Evolutionary conservation across 2,329 filamentous ascomycete species (phyloP).

Genomic region (Coleophoma cylindrospora): DNA sequence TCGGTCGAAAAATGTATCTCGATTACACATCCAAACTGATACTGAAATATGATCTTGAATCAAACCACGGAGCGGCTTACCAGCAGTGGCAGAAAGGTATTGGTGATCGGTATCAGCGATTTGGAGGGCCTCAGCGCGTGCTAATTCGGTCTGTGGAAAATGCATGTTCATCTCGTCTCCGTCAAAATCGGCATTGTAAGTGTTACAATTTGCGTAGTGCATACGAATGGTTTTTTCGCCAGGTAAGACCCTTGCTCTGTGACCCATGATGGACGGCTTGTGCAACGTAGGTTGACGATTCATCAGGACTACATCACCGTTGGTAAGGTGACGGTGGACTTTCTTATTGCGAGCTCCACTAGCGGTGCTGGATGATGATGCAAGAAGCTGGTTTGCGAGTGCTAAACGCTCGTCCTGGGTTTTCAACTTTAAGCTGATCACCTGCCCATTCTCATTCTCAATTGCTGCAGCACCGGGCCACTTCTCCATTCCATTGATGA

Average conservation of each 20-base stretch:
- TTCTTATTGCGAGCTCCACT: slow-evolving; percentile 87
- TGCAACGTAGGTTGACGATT: slow-evolving; percentile 97
- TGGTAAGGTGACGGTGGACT: slow-evolving; percentile 91
- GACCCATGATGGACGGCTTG: slow-evolving; percentile 98
- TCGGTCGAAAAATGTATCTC: slow-evolving; percentile 84
- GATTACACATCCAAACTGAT: slow-evolving; percentile 82
- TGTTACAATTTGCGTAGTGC: slow-evolving; percentile 99
- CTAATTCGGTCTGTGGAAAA: slow-evolving; percentile 95
- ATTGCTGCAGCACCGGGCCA: slow-evolving; percentile 95
- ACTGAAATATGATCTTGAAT: slow-evolving; percentile 99
- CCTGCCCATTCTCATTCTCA: slow-evolving; percentile 91
- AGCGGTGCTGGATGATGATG: slow-evolving; percentile 69
- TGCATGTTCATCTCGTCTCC: slow-evolving; percentile 99
- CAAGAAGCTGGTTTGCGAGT: slow-evolving; percentile 87
- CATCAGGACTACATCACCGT: slow-evolving; percentile 97
- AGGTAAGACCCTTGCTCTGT: slow-evolving; percentile 84
- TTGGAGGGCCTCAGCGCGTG: slow-evolving; percentile 84
- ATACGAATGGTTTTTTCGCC: slow-evolving; percentile 97
- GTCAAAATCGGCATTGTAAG: slow-evolving; percentile 98
- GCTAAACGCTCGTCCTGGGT: slow-evolving; percentile 82
- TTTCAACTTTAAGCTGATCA: slow-evolving; percentile 83
- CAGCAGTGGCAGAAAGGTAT: slow-evolving; percentile 89
- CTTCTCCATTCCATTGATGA: slow-evolving; percentile 88
- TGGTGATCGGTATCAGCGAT: slow-evolving; percentile 97
- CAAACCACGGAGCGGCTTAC: slow-evolving; percentile 87